These are phyloP conservation scores for Paxillus involutus DNA, from an alignment of 768 basidiomycete species.

Conservation along the genomic window DNA sequence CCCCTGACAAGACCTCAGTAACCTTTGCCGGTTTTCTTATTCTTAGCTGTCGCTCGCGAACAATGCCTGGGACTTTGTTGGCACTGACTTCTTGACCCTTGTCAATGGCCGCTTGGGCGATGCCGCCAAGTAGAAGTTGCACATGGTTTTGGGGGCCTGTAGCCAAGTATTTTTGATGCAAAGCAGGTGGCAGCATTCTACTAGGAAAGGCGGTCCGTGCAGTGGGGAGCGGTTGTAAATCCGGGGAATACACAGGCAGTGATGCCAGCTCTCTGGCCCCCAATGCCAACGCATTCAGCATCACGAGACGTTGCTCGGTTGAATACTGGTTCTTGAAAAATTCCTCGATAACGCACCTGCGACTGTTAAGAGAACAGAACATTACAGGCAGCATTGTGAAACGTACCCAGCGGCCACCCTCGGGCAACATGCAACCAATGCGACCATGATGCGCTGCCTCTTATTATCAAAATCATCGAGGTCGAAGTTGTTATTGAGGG, in stretches of 20 bases:
- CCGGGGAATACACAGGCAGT: conserved; percentile 34
- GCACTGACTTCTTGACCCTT: conserved; percentile 54
- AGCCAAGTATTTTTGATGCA: conserved; percentile 70
- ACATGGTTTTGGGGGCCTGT: conserved; percentile 42
- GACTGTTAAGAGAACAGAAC: conserved; percentile 3
- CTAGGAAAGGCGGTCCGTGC: conserved; percentile 67
- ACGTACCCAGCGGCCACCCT: conserved; percentile 77
- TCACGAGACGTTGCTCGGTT: conserved; percentile 76
- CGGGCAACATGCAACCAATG: conserved; percentile 81
- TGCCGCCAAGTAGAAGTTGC: conserved; percentile 57
- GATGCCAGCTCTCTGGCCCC: conserved; percentile 81
- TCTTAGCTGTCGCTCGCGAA: conserved; percentile 74
- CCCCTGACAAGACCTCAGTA: conserved; percentile 36
- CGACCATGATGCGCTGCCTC: conserved; percentile 74
- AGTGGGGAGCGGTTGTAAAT: conserved; percentile 30
- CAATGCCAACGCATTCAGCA: conserved; percentile 83
- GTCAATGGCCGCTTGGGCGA: conserved; percentile 64
- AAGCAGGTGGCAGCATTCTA: conserved; percentile 67
- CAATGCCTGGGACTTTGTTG: conserved; percentile 57
- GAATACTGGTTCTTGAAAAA: conserved; percentile 96
- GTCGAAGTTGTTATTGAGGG: conserved; percentile 84
- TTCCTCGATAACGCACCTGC: conserved; percentile 82
- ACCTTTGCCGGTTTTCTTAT: conserved; percentile 52
- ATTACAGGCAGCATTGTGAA: background rate
- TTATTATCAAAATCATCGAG: conserved; percentile 74